Conservation (phyloP, 2,329 filamentous ascomycete genomes). For the Aspergillus pseudoviridinutans region DNA sequence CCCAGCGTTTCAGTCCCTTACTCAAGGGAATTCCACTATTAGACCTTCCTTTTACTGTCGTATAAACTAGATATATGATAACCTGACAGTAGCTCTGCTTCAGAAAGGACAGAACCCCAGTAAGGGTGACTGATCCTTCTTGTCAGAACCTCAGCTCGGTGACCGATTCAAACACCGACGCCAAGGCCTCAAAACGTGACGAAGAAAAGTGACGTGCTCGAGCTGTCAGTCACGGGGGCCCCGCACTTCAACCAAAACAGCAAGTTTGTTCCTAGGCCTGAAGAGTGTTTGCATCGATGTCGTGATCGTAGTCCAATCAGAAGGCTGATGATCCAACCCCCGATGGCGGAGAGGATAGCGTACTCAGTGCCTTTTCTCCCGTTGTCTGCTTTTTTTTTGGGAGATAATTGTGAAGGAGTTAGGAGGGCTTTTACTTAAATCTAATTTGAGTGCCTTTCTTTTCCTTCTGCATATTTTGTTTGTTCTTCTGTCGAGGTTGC, state of each 20-base stretch:
- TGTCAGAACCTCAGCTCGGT: background rate
- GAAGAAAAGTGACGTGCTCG: conserved; percentile 26
- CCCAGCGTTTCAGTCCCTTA: background rate
- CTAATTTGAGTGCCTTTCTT: conserved; percentile 5
- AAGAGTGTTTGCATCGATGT: conserved; percentile 39
- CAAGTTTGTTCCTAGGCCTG: conserved; percentile 25
- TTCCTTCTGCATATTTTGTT: conserved; percentile 8
- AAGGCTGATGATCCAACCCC: conserved; percentile 31
- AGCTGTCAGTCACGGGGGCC: conserved; percentile 24
- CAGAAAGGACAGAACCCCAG: no score
- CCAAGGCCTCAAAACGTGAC: conserved; percentile 20
- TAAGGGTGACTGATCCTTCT: background rate
- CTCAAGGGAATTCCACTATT: background rate
- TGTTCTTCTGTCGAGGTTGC: conserved; percentile 10
- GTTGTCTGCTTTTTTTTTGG: conserved; percentile 14
- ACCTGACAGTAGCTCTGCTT: background rate
- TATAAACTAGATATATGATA: background rate
- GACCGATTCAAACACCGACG: conserved; percentile 1
- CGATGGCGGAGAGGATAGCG: conserved; percentile 30
- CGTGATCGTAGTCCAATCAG: conserved; percentile 43
- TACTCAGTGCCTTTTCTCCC: background rate
- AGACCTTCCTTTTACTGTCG: background rate
- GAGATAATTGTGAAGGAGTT: conserved; percentile 12
- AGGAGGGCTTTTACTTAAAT: conserved; percentile 7
- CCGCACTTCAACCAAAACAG: conserved; percentile 23